These are phyloP conservation scores for Calonectria montana DNA, from an alignment of 2,329 filamentous ascomycete genomes.

Conservation along the genomic window DNA sequence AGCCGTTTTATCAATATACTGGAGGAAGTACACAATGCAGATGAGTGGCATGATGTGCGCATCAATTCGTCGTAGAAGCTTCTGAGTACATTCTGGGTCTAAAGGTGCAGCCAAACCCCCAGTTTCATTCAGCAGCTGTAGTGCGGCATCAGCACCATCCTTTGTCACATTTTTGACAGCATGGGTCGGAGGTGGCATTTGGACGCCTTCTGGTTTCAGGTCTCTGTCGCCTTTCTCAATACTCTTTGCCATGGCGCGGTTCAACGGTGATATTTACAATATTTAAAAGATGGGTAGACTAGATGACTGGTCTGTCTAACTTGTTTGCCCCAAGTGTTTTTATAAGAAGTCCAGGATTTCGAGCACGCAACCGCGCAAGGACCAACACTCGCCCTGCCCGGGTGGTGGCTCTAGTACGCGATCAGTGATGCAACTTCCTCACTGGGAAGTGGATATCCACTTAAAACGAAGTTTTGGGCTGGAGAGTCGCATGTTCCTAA, in stretches of 20 bases:
- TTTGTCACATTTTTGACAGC: neutral
- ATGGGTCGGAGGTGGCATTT: neutral
- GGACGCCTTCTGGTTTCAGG: neutral
- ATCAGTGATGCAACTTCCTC: constrained; percentile 3
- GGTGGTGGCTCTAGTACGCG: neutral
- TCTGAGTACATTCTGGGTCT: constrained; percentile 23
- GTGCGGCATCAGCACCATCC: constrained; percentile 28
- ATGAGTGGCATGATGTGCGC: constrained; percentile 39
- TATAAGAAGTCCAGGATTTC: neutral
- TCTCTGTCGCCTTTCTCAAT: neutral
- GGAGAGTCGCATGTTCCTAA: neutral
- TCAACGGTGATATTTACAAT: neutral
- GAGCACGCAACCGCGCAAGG: constrained; percentile 13
- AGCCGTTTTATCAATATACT: constrained; percentile 43
- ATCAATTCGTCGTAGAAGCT: constrained; percentile 36
- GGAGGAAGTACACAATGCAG: constrained; percentile 37
- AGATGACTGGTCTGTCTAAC: neutral
- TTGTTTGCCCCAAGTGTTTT: neutral
- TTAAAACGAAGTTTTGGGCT: neutral
- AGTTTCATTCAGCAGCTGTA: constrained; percentile 30
- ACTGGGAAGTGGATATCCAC: neutral
- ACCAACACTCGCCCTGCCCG: neutral
- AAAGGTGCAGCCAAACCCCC: constrained; percentile 19
- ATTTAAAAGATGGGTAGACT: neutral
- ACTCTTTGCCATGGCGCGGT: constrained; percentile 6